Percentiles rank a stretch among this genome's conserved stretches.
phyloP scores from a whole-genome alignment of 495 filamentous ascomycete genomes.

The Achaetomiella virescens region DNA sequence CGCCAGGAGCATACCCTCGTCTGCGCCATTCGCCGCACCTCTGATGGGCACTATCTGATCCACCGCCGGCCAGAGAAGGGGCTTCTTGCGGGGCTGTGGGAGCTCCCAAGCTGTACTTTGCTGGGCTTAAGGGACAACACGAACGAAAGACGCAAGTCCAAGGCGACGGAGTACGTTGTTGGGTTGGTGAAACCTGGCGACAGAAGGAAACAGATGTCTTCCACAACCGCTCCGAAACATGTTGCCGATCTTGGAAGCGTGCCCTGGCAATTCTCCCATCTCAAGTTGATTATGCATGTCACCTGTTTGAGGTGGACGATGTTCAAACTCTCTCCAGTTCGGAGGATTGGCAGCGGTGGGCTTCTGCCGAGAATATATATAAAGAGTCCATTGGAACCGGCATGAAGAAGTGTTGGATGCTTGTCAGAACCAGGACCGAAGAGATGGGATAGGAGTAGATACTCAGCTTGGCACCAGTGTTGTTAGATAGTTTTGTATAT shows the following conservation, averaged over 20 bases:
- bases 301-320: conserved; percentile 31
- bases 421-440: conserved; percentile 12
- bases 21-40: conserved; percentile 32
- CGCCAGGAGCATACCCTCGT: conserved; percentile 41
- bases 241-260: conserved; percentile 34
- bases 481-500: conserved; percentile 8
- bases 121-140: conserved; percentile 18
- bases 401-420: conserved; percentile 43
- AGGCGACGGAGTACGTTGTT: conserved; percentile 23
- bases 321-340: not conserved
- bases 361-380: conserved; percentile 25
- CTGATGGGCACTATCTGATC: conserved; percentile 35
- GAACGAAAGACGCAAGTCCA: conserved; percentile 18
- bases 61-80: conserved; percentile 39
- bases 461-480: too few relatives aligned
- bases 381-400: conserved; percentile 43
- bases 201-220: not conserved
- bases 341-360: conserved; percentile 25
- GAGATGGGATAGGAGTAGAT: not conserved
- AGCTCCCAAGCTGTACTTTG: conserved; percentile 37
- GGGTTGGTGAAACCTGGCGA: conserved; percentile 5
- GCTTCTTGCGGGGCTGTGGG: conserved; percentile 41
- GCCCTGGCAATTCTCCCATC: conserved; percentile 44
- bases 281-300: conserved; percentile 45
- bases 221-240: conserved; percentile 8